phyloP scores from a whole-genome alignment of 768 basidiomycete genomes.

The Russula sp. region DNA sequence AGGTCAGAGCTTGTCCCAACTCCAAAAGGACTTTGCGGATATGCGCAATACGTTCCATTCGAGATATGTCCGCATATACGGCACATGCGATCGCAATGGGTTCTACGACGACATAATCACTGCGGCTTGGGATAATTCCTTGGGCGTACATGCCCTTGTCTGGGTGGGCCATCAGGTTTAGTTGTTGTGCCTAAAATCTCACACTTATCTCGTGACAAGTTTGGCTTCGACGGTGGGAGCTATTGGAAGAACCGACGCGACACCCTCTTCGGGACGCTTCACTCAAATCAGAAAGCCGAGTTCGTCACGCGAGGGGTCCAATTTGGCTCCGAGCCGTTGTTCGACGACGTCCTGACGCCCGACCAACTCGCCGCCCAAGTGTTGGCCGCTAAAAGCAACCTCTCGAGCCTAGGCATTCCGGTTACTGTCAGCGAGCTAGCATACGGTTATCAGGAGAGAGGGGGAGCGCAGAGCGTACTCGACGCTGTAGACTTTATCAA shows the following conservation, averaged over 20 bases:
- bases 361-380: slow-evolving; percentile 48
- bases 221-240: slow-evolving; percentile 29
- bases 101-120: slow-evolving; percentile 55
- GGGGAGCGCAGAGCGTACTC: slow-evolving; percentile 50
- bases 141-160: slow-evolving; percentile 69
- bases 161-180: slow-evolving; percentile 44
- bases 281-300: slow-evolving; percentile 38
- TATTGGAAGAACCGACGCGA: slow-evolving; percentile 29
- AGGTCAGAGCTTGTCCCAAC: slow-evolving; percentile 53
- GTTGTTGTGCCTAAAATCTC: not conserved
- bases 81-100: slow-evolving; percentile 35
- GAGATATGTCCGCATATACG: slow-evolving; percentile 55
- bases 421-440: slow-evolving; percentile 50
- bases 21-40: slow-evolving; percentile 52
- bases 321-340: slow-evolving; percentile 70
- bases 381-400: slow-evolving; percentile 39
- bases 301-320: slow-evolving; percentile 63
- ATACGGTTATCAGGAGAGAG: slow-evolving; percentile 42
- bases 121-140: slow-evolving; percentile 60
- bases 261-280: slow-evolving; percentile 27
- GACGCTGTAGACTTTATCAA: slow-evolving; percentile 59
- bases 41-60: slow-evolving; percentile 55
- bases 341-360: slow-evolving; percentile 49
- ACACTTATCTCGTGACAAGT: slow-evolving; percentile 20
- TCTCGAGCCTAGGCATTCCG: slow-evolving; percentile 51